Evolutionary conservation across 352 stramenopile species (phyloP), one percentile per base, ranked within the genome.

Genomic region (Globisporangium rhizosaccharum): DNA sequence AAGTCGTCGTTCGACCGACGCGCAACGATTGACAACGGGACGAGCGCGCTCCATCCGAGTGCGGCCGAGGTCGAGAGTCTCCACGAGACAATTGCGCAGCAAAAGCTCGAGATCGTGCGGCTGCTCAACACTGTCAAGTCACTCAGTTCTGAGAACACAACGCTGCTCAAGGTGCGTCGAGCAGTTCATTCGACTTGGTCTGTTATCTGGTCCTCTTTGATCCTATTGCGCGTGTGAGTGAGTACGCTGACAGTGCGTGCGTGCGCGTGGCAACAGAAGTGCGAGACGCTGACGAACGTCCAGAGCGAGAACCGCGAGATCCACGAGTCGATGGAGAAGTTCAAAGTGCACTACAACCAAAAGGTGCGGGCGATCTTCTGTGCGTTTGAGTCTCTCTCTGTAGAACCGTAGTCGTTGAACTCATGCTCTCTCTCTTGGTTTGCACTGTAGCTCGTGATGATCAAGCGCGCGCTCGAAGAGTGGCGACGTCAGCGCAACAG

Each of bases 381-480:
- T 62, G n/a, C 3, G 26, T 17, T 18, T 46, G 23, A 53, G 18
- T 26, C 14, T 17, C 41, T 20, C 14, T 8, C 18, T 46, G 20
- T 8, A 9, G 9, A 20, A 25, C 46, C 23, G 28, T 26, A 20
- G 5, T 17, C 14, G 36, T 5, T 46, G 18, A 18, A 23, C 30
- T 28, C 33, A 58, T 18, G 4, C 7, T 6, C 7, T 17, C 5
- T 12, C 2, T 59, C 28, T 28, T 56, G 33, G 7, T 9, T 2
- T 2, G 7, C 1, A 9, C 3, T 46, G 12, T 53, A 94, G 83
- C 78, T 95, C 53, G 69, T 90, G n/a, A 89, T 92, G 80, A 90
- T 95, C 57, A 95, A 95, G 57, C 76, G 75, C 45, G 85, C 85
- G n/a, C 68, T 95, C n/a, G 85, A 95, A 73, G 85, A 95, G 49